Base-by-base conservation (phyloP, 129 eudicot genomes). In the Rutidosis leptorrhynchoides region DNA sequence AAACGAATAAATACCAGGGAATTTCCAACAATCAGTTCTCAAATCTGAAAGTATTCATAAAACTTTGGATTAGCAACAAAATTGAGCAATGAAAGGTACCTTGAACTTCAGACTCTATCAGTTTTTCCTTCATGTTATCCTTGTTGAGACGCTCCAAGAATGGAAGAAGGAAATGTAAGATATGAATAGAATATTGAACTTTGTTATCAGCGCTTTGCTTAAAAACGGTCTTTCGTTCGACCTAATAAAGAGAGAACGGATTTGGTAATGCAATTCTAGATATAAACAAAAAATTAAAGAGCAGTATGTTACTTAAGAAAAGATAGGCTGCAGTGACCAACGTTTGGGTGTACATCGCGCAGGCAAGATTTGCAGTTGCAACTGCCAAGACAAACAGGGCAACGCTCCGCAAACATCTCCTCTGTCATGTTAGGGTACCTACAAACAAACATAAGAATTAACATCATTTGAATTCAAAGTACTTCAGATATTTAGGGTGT, bases 341-440 rank as follows among this genome's bases (percentile, higher is more conserved):
- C 94, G 14, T 58, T 75, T 12, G 72, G 64, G 10, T 64, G 81
- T 25, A 64, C 79, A 7, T 83, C 89, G 2, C 92, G 91, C 84
- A 93, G 62, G 78, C 98, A 93, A n/a, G 46, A 12, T 76, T 80
- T 86, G 81, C 98, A 93, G 63, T 93, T 93, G 86, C 98, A 88
- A 56, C 84, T 93, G 22, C 61, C 72, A 32, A 30, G 73, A 73
- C 96, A 93, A 77, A 88, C 85, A 16, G 98, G 96, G 74, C 98
- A 93, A 68, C 84, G 62, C 74, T 82, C 73, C 27, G 79, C 83
- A 78, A 93, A 78, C 80, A 68, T 81, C 64, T 80, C 78, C 32
- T 78, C 82, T 0, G 76, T 55, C 95, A 86, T 71, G 64, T 46
- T 59, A 20, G 95, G 96, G 58, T 93, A 93, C 98, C 98, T 88